A percentile compares a stretch with the other conserved stretches of the same genome.
Conservation (phyloP, 495 filamentous ascomycete genomes). For the Penicillium simplicissimum region DNA sequence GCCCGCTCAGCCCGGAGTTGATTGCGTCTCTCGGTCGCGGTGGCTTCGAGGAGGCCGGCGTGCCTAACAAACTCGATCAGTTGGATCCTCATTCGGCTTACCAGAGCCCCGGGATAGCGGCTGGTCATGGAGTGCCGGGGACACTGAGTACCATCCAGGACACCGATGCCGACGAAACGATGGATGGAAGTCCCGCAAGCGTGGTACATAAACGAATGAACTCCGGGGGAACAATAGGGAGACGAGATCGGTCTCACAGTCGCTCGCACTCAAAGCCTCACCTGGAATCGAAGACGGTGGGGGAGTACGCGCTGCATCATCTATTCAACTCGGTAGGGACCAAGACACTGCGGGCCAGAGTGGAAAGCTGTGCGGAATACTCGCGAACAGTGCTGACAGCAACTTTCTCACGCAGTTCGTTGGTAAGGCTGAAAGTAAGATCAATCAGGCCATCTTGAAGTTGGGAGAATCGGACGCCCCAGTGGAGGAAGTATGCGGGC, state of each 20-base stretch:
- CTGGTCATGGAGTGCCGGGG: constrained; percentile 28
- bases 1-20: constrained; percentile 81
- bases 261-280: constrained; percentile 81
- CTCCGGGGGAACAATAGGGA: constrained; percentile 57
- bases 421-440: constrained; percentile 89
- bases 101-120: constrained; percentile 24
- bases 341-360: not conserved
- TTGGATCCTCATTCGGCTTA: constrained; percentile 32
- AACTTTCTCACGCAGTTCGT: constrained; percentile 43
- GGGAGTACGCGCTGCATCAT: constrained; percentile 95
- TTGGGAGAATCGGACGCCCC: constrained; percentile 73
- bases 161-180: constrained; percentile 30
- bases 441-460: constrained; percentile 76
- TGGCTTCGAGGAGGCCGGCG: constrained; percentile 28
- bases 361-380: not conserved
- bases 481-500: constrained; percentile 86
- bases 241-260: constrained; percentile 72
- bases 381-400: constrained; percentile 17
- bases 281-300: constrained; percentile 81
- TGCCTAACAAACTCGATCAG: constrained; percentile 33
- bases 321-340: constrained; percentile 81
- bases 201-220: constrained; percentile 41
- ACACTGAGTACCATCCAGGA: constrained; percentile 47
- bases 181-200: constrained; percentile 28
- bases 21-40: constrained; percentile 65